phyloP scores from a whole-genome alignment of 306 rosid species.

The Gastrolobium bilobum region DNA sequence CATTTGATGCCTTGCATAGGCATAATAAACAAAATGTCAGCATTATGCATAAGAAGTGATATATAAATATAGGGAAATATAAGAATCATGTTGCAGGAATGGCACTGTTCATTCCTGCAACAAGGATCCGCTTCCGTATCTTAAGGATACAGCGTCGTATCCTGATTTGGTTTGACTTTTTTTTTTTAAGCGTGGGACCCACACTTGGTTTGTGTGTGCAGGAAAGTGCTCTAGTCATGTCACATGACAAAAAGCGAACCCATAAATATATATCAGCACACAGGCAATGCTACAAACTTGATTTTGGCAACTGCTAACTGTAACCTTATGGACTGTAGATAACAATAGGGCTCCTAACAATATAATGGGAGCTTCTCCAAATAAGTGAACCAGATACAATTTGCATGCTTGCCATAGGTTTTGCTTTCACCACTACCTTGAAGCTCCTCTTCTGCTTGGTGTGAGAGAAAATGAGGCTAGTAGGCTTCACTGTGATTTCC shows the following conservation, averaged over 20 bases:
- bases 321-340: constrained; percentile 57
- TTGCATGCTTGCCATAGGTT: constrained; percentile 50
- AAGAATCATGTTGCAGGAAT: no score
- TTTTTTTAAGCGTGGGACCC: no score
- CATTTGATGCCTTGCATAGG: constrained; percentile 3
- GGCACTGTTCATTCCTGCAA: no score
- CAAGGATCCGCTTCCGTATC: no score
- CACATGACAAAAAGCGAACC: no score
- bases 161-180: no score
- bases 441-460: constrained; percentile 66
- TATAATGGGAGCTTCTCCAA: constrained; percentile 67
- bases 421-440: constrained; percentile 79
- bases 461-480: constrained; percentile 59
- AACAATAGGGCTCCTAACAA: constrained; percentile 82
- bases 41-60: constrained; percentile 25
- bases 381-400: constrained; percentile 69
- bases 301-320: not conserved
- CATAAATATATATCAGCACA: not conserved
- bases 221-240: no score
- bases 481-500: constrained; percentile 66
- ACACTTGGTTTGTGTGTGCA: no score
- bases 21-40: constrained; percentile 2
- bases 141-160: no score
- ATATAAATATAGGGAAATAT: no score
- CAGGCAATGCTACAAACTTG: not conserved